Evolutionary conservation across 331 rosid genomes (phyloP).

Genomic region (Telfairia occidentalis): DNA sequence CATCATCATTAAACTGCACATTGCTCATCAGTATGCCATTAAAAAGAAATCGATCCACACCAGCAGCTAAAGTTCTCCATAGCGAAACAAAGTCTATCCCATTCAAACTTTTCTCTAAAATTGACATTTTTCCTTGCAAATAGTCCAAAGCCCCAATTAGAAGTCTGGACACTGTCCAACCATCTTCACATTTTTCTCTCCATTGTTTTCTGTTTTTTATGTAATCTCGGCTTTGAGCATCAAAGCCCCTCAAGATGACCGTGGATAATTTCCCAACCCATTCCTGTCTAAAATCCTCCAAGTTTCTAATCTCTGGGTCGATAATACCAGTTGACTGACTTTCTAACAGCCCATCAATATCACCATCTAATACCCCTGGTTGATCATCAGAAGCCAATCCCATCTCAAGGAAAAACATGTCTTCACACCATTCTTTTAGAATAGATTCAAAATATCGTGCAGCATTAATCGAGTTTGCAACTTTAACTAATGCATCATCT

Average conservation of each 20-base stretch:
- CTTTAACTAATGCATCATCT: slow-evolving; percentile 69
- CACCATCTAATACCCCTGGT: slow-evolving; percentile 18
- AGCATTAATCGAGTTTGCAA: slow-evolving; percentile 70
- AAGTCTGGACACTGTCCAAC: slow-evolving; percentile 65
- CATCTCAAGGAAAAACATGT: slow-evolving; percentile 69
- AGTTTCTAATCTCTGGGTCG: slow-evolving; percentile 44
- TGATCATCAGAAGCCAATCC: slow-evolving; percentile 30
- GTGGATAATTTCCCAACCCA: slow-evolving; percentile 72
- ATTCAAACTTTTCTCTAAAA: slow-evolving; percentile 53
- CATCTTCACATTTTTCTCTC: slow-evolving; percentile 70
- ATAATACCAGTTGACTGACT: slow-evolving; percentile 39
- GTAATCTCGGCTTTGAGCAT: slow-evolving; percentile 59
- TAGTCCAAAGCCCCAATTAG: slow-evolving; percentile 62
- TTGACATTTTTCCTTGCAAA: slow-evolving; percentile 48
- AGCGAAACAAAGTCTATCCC: slow-evolving; percentile 53
- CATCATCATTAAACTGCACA: slow-evolving; percentile 48
- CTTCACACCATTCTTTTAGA: slow-evolving; percentile 79
- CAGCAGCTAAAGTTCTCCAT: slow-evolving; percentile 85
- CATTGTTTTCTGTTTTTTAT: slow-evolving; percentile 74
- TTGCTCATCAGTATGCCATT: slow-evolving; percentile 43
- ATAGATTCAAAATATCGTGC: slow-evolving; percentile 59
- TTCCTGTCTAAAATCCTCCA: slow-evolving; percentile 55
- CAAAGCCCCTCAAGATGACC: slow-evolving; percentile 80
- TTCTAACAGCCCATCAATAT: slow-evolving; percentile 16
- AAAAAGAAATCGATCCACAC: slow-evolving; percentile 53